phyloP scores from a whole-genome alignment of 805 yeast genomes.

The Torulaspora quercuum region DNA sequence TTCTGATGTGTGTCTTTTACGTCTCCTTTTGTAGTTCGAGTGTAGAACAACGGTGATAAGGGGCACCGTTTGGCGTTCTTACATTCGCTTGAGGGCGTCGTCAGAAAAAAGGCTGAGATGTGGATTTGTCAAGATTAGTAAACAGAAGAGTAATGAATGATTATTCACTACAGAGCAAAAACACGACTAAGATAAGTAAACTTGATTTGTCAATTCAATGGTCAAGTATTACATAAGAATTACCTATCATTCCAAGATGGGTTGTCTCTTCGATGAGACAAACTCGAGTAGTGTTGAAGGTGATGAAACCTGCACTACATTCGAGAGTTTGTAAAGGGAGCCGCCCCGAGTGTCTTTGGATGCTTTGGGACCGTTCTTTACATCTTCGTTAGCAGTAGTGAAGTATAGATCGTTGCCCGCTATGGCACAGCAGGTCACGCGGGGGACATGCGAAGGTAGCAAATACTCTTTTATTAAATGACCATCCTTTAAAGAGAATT shows the following conservation, averaged over 20 bases:
- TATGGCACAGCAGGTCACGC: constrained; percentile 68
- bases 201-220: constrained; percentile 1
- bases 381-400: constrained; percentile 58
- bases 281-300: constrained; percentile 6
- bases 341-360: constrained; percentile 56
- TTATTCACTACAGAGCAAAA: no score
- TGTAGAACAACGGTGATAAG: no score
- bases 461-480: constrained; percentile 47
- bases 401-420: constrained; percentile 65
- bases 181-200: no score
- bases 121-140: no score
- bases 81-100: no score
- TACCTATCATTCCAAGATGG: constrained; percentile 3
- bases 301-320: constrained; percentile 10
- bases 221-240: background rate
- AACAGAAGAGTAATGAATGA: no score
- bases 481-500: constrained; percentile 47
- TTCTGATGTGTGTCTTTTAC: no score
- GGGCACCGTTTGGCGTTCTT: no score
- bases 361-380: constrained; percentile 34
- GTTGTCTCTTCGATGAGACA: constrained; percentile 13
- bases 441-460: constrained; percentile 55
- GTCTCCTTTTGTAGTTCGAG: no score
- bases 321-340: constrained; percentile 44
- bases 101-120: no score